Base-by-base conservation (phyloP, 2,329 filamentous ascomycete genomes). In the Aspergillus spinulosporus region DNA sequence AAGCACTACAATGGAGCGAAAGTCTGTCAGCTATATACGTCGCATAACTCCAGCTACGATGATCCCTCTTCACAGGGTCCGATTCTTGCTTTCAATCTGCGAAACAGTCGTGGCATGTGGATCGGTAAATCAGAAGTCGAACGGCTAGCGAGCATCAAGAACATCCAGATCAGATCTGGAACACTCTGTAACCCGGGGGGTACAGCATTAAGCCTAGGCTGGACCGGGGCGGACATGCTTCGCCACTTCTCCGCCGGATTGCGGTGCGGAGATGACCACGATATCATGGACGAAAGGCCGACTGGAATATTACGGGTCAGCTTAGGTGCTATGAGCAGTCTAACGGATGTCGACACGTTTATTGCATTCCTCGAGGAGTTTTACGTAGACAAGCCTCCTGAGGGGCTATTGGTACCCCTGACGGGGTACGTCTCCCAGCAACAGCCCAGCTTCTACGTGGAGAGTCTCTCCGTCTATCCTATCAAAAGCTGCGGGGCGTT, bases 401-500 rank as follows among this genome's bases (percentile, higher is more conserved):
- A 60, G 4, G 53, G 61, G 7, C 48, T 63, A 5, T 21, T 68
- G 32, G 49, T 64, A 11, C 56, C 64, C 4, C 49, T 63, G 9
- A 12, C 54, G 5, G 48, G 55, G 43, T 53, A 52, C 47, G n/a
- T 55, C n/a, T 21, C 47, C n/a, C 37, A 28, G 28, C 47, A 28
- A 26, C 49, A 63, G 40, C 52, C 66, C 6, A 59, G 59, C 43
- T 76, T 85, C 52, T 78, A 78, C 45, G 79, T 91, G n/a, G 84
- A 88, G 59, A 80, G 79, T 52, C 81, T 92, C 12, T 85, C 81
- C 1, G 83, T 97, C 0, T 99, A 92, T 67, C 94, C 94, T 0
- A 92, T 99, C 68, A 99, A 99, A 73, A 96, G 92, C 69, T 97
- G 94, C 66, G 89, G 86, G 12, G 89, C 89, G 0, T 96, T 88